Base-by-base conservation (phyloP, 495 filamentous ascomycete species). In the Aeminium ludgeri region DNA sequence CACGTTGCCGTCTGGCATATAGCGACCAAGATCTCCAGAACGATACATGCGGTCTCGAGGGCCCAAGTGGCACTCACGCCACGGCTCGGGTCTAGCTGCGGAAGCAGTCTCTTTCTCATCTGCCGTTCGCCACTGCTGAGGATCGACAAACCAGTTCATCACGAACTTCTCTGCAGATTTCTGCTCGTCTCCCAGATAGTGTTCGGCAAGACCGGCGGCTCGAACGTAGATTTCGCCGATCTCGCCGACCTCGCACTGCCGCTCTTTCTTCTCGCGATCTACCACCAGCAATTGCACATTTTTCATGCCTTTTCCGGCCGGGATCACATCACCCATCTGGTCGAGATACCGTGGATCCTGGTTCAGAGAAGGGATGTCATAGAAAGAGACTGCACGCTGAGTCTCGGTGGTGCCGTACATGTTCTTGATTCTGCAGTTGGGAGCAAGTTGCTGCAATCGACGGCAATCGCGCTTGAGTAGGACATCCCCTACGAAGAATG, bases 361-460 rank as follows among this genome's bases (percentile, higher is more conserved):
- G 6, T 65, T 70, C 19, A 71, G 64, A 48, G 78, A 80, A 0
- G 80, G 82, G 16, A 95, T 74, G 52, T 89, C 78, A 56, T 71
- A 97, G 60, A 81, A 97, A 46, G 73, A 80, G 28, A 97, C 89
- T 0, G 82, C 77, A 40, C 86, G 64, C 54, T 85, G 80, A 0
- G 85, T 92, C 56, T 96, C 86, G 0, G 86, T 93, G 0, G 86
- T 89, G 28, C 86, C 83, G 53, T 87, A 93, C 80, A 89, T 84
- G 62, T 89, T 87, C 43, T 85, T 73, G 39, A 93, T 86, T 45
- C 68, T 69, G 30, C 74, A 76, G 44, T 94, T 93, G 0, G 70
- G 66, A 0, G 86, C 89, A 29, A 96, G 68, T 13, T 68, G 64
- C 40, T 86, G 79, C 8, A 95, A 65, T 13, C 73, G 66, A n/a